These are phyloP conservation scores for Luzula sylvatica DNA, from an alignment of 176 grass and related monocot species.

Conservation along the genomic window DNA sequence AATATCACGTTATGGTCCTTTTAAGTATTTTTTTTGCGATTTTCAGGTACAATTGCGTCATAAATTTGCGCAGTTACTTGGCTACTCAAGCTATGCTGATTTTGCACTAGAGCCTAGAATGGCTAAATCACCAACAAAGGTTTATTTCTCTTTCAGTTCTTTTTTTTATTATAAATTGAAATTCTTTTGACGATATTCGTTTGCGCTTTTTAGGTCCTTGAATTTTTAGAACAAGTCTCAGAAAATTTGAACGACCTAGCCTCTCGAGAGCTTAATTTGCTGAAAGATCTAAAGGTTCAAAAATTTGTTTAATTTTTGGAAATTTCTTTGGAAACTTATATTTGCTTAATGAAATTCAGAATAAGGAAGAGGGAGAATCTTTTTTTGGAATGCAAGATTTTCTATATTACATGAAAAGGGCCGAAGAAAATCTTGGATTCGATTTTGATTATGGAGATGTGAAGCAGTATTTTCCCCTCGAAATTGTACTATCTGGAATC, in stretches of 20 bases:
- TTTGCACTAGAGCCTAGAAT: constrained; percentile 74
- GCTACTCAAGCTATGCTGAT: constrained; percentile 80
- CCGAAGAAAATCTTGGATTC: constrained; percentile 53
- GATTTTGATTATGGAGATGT: constrained; percentile 84
- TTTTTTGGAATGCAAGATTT: constrained; percentile 88
- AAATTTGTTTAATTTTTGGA: constrained; percentile 11
- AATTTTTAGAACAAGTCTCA: constrained; percentile 92
- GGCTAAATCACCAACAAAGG: constrained; percentile 67
- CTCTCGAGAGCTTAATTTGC: constrained; percentile 63
- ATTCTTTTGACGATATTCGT: constrained; percentile 1
- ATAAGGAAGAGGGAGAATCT: constrained; percentile 62
- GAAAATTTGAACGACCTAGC: constrained; percentile 53
- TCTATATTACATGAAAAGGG: constrained; percentile 90
- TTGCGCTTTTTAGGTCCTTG: constrained; percentile 48
- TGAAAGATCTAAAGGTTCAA: constrained; percentile 85
- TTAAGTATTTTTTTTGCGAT: constrained; percentile 19
- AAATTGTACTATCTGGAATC: constrained; percentile 82
- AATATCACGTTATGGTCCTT: not conserved
- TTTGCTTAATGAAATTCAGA: constrained; percentile 28
- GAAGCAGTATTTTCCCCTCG: constrained; percentile 87
- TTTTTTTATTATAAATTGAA: not conserved
- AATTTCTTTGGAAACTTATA: constrained; percentile 16
- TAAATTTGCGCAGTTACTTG: constrained; percentile 59
- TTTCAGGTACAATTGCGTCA: constrained; percentile 63
- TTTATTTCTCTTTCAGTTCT: constrained; percentile 22